Evolutionary conservation across 495 filamentous ascomycete species (phyloP), one percentile per base, ranked within the genome.

Genomic region (Talaromyces liani): DNA sequence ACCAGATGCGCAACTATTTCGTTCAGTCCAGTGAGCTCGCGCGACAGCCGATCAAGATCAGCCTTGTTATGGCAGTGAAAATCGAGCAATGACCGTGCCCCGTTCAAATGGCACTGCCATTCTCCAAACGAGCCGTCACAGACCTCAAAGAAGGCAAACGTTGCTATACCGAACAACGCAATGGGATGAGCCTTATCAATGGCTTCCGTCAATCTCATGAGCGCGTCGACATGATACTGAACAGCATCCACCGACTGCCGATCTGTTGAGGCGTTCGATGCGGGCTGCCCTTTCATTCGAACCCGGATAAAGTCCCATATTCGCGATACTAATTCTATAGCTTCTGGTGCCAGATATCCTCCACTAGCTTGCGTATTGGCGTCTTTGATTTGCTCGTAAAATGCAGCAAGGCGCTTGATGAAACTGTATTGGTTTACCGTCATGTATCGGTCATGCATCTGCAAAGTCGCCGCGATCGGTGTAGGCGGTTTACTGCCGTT

Each of bases 101-200:
- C 73, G 45, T 72, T 69, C 14, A 75, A 64, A 67, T 75, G 73
- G 22, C 70, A 66, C 49, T 72, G 69, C 73, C 73, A 75, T 54
- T 67, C 66, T 3, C 73, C 73, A 53, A 73, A 75, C 3, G 70
- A 67, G 2, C 70, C 72, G 18, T 71, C 70, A 47, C 72, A 74
- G 0, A 75, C 70, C 58, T 74, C 73, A 41, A 75, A 74, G 22
- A 75, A 72, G 2, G 73, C 71, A 29, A 75, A 74, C 4, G 72
- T 72, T 0, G 70, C 73, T 9, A 75, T 75, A 0, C 72, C 73
- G 47, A 75, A 71, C 14, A 75, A 56, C 4, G 72, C 72, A 53
- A 75, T 67, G 0, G 73, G 73, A 51, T 75, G 67, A 6, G 69
- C 72, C 7, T 68, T 70, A 27, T 72, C 69, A 14, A 75, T 69